A percentile compares a stretch with the other conserved stretches of the same genome.
These are phyloP conservation scores for Trametes cubensis DNA, from an alignment of 768 basidiomycete species.

Conservation along the genomic window DNA sequence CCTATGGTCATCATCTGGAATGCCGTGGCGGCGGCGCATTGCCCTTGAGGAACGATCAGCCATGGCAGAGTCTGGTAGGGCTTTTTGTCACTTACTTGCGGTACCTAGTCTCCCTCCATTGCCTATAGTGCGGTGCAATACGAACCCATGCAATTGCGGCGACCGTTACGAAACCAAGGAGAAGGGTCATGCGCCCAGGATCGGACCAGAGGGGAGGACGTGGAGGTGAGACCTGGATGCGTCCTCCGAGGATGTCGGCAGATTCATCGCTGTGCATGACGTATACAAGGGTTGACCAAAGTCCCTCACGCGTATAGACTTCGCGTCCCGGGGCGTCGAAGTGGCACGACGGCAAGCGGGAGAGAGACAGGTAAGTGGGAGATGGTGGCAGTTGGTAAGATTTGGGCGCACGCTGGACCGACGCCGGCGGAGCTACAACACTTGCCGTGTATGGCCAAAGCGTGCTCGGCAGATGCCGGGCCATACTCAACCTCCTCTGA, in stretches of 20 bases:
- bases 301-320: conserved; percentile 5
- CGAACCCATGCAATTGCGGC: conserved; percentile 23
- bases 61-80: conserved; percentile 8
- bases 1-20: conserved; percentile 79
- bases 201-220: conserved; percentile 37
- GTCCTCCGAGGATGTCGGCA: conserved; percentile 72
- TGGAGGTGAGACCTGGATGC: conserved; percentile 40
- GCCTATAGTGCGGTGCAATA: conserved; percentile 44
- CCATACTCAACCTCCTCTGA: too few relatives aligned
- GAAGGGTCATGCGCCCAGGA: conserved; percentile 19
- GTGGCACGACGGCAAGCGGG: conserved; percentile 9
- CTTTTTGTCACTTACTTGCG: conserved; percentile 55
- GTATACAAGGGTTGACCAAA: conserved; percentile 27
- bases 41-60: conserved; percentile 44
- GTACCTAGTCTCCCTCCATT: conserved; percentile 65
- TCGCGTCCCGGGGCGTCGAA: conserved; percentile 25
- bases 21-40: conserved; percentile 77
- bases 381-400: conserved; percentile 15
- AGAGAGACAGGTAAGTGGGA: conserved; percentile 10
- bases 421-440: conserved; percentile 24
- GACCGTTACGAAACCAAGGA: conserved; percentile 20
- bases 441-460: conserved; percentile 14
- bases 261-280: conserved; percentile 63
- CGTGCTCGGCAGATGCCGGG: conserved; percentile 6
- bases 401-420: conserved; percentile 13